Base-by-base conservation (phyloP, 352 stramenopile genomes). In the Pythium volutum region DNA sequence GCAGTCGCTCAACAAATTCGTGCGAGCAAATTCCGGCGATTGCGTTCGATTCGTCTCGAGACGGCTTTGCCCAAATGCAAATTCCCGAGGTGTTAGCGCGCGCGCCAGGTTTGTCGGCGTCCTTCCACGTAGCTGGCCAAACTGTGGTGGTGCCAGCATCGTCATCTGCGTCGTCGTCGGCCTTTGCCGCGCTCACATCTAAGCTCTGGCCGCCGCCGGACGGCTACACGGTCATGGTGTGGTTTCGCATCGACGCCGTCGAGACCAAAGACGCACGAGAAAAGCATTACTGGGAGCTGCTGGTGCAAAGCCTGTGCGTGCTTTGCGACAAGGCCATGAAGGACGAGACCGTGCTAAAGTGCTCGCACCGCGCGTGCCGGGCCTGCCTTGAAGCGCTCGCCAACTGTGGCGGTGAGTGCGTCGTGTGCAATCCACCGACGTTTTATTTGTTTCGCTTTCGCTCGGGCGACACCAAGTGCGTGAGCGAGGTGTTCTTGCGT, bases 401-500 rank as follows among this genome's bases (percentile, higher is more conserved):
- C 0, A 81, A 74, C 47, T 73, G 55, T 52, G 78, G 80, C 7
- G 82, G 79, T 2, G 82, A 89, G 46, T 91, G 82, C 39, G 72
- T 83, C 9, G 73, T 89, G 42, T 91, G 82, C 59, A 91, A 91
- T 41, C 74, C 79, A 10, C 82, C 82, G 3, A 87, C 77, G 51
- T 87, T 91, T 53, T 89, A 86, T 55, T 51, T 91, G 14, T 89
- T 83, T 38, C 73, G 82, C 22, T 82, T 89, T 69, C 79, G 82
- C 1, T 91, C 82, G 9, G 65, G 77, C 16, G 82, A 91, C 49
- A 70, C 73, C 16, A 89, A 89, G 46, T 89, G 78, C 4, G 74
- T 91, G 18, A 81, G 71, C 43, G 82, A 91, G 64, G 55, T 77
- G 20, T 89, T 87, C 53, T 39, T 91, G 11, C 84, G 84, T 62